phyloP scores from a whole-genome alignment of 345 rosid genomes.

The Angophora floribunda region DNA sequence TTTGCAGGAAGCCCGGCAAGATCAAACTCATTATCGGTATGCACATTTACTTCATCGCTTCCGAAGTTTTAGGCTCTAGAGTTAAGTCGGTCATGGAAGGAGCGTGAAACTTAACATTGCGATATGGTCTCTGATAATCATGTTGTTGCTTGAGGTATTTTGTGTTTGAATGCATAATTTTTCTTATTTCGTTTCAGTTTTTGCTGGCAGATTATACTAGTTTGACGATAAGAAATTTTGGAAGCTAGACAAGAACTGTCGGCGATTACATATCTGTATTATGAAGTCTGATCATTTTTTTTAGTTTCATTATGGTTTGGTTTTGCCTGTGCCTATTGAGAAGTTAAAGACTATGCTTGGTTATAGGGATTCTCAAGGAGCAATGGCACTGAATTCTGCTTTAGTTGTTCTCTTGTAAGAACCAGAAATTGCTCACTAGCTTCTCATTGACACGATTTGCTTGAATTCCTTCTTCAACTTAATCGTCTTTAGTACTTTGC shows the following conservation, averaged over 20 bases:
- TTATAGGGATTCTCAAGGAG: background rate
- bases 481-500: background rate
- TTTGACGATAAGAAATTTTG: background rate
- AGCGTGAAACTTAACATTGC: background rate
- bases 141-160: background rate
- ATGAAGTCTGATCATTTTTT: background rate
- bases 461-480: background rate
- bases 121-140: background rate
- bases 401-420: background rate
- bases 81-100: background rate
- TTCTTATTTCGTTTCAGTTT: background rate
- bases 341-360: background rate
- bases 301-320: background rate
- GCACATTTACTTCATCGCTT: background rate
- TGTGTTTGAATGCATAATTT: background rate
- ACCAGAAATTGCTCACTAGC: background rate
- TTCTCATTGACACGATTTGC: background rate
- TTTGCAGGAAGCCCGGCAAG: background rate
- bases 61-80: background rate
- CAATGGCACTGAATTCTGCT: background rate
- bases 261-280: background rate
- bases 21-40: background rate
- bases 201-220: background rate
- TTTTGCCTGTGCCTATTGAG: background rate
- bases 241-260: background rate